Base-by-base conservation (phyloP, 2,329 filamentous ascomycete species). In the Paecilomyces variotii region DNA sequence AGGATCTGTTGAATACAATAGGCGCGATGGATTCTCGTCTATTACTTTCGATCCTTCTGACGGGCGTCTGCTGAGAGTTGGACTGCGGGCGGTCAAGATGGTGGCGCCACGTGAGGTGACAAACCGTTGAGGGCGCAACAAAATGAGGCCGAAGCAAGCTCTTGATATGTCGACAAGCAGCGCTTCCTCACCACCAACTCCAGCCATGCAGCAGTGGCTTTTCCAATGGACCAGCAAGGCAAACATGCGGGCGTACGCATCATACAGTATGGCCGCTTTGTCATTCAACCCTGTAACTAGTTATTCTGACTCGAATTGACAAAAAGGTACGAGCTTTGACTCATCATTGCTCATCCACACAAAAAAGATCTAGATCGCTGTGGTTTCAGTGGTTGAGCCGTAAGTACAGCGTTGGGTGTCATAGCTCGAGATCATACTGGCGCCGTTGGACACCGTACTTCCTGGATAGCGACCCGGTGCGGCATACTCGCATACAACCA, bases 11-110 rank as follows among this genome's bases (percentile, higher is more conserved):
- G 3, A 26, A 26, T 26, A 5, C 27, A 28, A 14, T 12, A 26
- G 9, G 9, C 5, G 11, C 50, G 53, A 54, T 32, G 27, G 26
- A 27, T 11, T 28, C 51, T 53, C 34, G 27, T 54, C n/a, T 4
- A 52, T 7, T 26, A 11, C 11, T 52, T 52, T 28, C 25, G 27
- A 52, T 52, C 25, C 50, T 52, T 52, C 50, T 52, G 50, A 52
- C 50, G 50, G 24, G 25, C 28, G 27, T 32, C 28, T 54, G 28
- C 19, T 56, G 34, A 45, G 19, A 32, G 7, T 45, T 11, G 24
- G 24, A 27, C 35, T 56, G 14, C n/a, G 35, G 54, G 54, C 54
- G 54, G 54, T 56, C 54, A 56, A 19, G 54, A 26, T 12, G 25
- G 34, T 19, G 19, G 19, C 19, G 19, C 54, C 54, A 56, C 54